These are phyloP conservation scores for Didymella glomerata DNA, from an alignment of 2,329 filamentous ascomycete species.

Conservation along the genomic window DNA sequence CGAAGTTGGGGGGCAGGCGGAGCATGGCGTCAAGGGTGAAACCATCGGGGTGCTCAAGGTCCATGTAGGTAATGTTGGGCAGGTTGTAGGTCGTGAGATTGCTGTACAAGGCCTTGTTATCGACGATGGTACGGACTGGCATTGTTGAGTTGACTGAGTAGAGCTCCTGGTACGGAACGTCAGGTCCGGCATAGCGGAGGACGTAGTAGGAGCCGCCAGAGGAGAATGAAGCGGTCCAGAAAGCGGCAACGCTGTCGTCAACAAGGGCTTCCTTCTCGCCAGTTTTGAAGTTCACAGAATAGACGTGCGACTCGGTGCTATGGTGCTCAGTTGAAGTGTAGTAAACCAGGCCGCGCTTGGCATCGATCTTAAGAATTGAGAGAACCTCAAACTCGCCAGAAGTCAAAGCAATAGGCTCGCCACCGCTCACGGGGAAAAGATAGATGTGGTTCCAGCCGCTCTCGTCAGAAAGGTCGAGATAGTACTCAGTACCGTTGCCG, in stretches of 20 bases:
- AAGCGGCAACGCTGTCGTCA: slow-evolving; percentile 65
- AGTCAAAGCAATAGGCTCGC: slow-evolving; percentile 66
- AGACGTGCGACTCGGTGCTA: slow-evolving; percentile 72
- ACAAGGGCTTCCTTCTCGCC: slow-evolving; percentile 67
- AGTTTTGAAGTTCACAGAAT: slow-evolving; percentile 68
- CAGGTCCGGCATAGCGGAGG: slow-evolving; percentile 69
- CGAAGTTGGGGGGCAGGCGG: slow-evolving; percentile 70
- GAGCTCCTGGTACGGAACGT: slow-evolving; percentile 74
- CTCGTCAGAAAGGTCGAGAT: slow-evolving; percentile 72
- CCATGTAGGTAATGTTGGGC: slow-evolving; percentile 70
- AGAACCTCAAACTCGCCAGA: slow-evolving; percentile 72
- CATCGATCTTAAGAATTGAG: slow-evolving; percentile 67
- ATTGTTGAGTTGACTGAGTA: slow-evolving; percentile 65
- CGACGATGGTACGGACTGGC: slow-evolving; percentile 66
- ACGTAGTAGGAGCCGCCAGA: slow-evolving; percentile 70
- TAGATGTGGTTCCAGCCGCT: slow-evolving; percentile 73
- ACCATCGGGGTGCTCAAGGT: slow-evolving; percentile 68
- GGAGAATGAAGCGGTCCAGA: slow-evolving; percentile 73
- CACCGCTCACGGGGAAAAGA: slow-evolving; percentile 66
- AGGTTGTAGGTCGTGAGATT: slow-evolving; percentile 68
- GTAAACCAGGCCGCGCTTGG: slow-evolving; percentile 65
- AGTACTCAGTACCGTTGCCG: slow-evolving; percentile 59
- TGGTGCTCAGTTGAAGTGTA: slow-evolving; percentile 71
- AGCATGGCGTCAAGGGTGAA: slow-evolving; percentile 71
- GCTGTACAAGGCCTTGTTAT: slow-evolving; percentile 66